phyloP scores from a whole-genome alignment of 495 filamentous ascomycete species.

The Aspergillus cavernicola region DNA sequence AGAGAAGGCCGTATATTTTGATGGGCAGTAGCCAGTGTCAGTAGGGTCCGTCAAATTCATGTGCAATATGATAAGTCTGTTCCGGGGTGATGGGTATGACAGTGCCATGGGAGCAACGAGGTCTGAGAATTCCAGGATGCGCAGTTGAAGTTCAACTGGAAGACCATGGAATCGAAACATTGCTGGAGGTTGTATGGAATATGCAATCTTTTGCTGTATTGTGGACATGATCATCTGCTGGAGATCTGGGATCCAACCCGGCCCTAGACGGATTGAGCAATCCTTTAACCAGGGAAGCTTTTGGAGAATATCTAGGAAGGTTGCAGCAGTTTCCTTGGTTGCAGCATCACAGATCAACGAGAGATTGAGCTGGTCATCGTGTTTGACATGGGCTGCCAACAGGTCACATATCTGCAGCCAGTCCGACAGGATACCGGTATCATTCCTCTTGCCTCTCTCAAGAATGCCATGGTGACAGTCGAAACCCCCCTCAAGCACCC shows the following conservation, averaged over 20 bases:
- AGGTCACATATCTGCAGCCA: neutral
- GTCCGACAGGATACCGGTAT: neutral
- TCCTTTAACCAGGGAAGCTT: slow-evolving; percentile 2
- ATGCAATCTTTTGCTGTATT: slow-evolving; percentile 3
- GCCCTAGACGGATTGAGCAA: neutral
- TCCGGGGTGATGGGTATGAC: too few species aligned
- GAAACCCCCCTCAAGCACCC: too few species aligned
- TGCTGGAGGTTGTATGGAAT: neutral
- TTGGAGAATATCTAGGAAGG: neutral
- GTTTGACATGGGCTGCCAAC: neutral
- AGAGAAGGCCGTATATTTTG: slow-evolving; percentile 5
- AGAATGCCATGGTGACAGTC: too few species aligned
- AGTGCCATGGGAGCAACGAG: neutral
- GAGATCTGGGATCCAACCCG: neutral
- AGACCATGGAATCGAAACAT: slow-evolving; percentile 1
- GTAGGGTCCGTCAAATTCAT: too few species aligned
- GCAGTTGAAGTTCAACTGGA: slow-evolving; percentile 4
- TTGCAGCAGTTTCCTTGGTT: neutral
- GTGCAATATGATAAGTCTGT: too few species aligned
- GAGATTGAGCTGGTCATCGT: slow-evolving; percentile 3
- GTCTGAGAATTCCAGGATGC: slow-evolving; percentile 1
- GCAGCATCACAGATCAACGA: slow-evolving; percentile 1
- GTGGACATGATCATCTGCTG: slow-evolving; percentile 1
- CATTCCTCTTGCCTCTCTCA: neutral
- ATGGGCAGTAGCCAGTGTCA: neutral